Evolutionary conservation across 192 early-diverging fungal species (phyloP).

Genomic region (Kickxella alabastrina): DNA sequence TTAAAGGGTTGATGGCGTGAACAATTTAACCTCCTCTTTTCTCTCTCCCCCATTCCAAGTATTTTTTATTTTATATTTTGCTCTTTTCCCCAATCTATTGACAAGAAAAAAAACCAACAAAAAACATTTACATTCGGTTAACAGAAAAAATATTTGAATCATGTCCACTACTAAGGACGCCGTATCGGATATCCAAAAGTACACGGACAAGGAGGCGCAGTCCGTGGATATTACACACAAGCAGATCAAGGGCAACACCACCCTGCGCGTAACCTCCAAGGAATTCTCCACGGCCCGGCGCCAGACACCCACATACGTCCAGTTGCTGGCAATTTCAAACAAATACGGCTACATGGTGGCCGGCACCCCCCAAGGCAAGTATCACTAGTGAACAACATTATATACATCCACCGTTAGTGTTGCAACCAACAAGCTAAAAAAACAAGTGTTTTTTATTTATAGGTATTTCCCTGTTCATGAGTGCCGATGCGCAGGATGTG

Average conservation of each 20-base stretch:
- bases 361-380: slow-evolving; percentile 52
- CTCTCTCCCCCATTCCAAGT: too few species aligned
- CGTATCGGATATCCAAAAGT: slow-evolving; percentile 23
- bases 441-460: not conserved
- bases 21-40: too few species aligned
- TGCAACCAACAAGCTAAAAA: too few species aligned
- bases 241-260: slow-evolving; percentile 39
- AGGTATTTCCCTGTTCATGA: slow-evolving; percentile 29
- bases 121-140: not conserved
- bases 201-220: slow-evolving; percentile 34
- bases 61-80: too few species aligned
- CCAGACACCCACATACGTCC: slow-evolving; percentile 49
- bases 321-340: slow-evolving; percentile 60
- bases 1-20: too few species aligned
- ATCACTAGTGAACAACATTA: too few species aligned
- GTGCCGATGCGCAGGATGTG: slow-evolving; percentile 30
- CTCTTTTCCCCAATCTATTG: too few species aligned
- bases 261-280: slow-evolving; percentile 31
- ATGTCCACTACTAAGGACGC: slow-evolving; percentile 6
- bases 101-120: too few species aligned
- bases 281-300: slow-evolving; percentile 29
- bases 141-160: not conserved
- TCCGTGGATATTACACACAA: slow-evolving; percentile 37
- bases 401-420: too few species aligned
- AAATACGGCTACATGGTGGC: slow-evolving; percentile 68